These are phyloP conservation scores for Kodamaea restingae DNA, from an alignment of 805 yeast genomes.

Conservation along the genomic window DNA sequence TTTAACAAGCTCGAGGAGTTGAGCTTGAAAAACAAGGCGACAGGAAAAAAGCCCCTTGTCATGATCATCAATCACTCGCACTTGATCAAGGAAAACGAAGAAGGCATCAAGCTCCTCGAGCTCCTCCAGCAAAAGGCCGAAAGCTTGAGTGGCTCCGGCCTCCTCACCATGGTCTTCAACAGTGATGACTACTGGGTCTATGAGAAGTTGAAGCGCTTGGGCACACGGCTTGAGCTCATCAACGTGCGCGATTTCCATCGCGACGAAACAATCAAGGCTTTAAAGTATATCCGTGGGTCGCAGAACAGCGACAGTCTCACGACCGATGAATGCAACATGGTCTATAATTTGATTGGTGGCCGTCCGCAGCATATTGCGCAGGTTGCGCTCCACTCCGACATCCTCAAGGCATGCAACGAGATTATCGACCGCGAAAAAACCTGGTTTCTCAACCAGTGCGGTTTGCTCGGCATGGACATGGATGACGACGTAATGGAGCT, in stretches of 20 bases:
- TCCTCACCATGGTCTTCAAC: slow-evolving; percentile 67
- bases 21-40: slow-evolving; percentile 48
- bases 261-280: slow-evolving; percentile 50
- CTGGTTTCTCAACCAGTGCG: slow-evolving; percentile 84
- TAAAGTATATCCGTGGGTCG: slow-evolving; percentile 47
- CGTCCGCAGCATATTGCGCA: slow-evolving; percentile 78
- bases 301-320: slow-evolving; percentile 21
- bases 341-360: slow-evolving; percentile 75
- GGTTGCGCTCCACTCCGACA: slow-evolving; percentile 56
- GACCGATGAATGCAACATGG: slow-evolving; percentile 43
- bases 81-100: slow-evolving; percentile 69
- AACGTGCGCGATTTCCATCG: slow-evolving; percentile 63
- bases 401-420: slow-evolving; percentile 59
- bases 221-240: slow-evolving; percentile 70
- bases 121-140: slow-evolving; percentile 83
- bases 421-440: slow-evolving; percentile 77
- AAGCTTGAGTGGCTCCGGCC: slow-evolving; percentile 65
- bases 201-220: slow-evolving; percentile 65
- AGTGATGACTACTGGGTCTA: slow-evolving; percentile 87
- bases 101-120: slow-evolving; percentile 66
- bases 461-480: slow-evolving; percentile 70
- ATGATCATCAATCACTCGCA: slow-evolving; percentile 73
- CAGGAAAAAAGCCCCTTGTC: slow-evolving; percentile 52
- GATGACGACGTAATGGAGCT: slow-evolving; percentile 86
- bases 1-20: slow-evolving; percentile 71